Evolutionary conservation across 2,329 filamentous ascomycete species (phyloP), one percentile per base, ranked within the genome.

Genomic region (Curvularia eragrostidis): DNA sequence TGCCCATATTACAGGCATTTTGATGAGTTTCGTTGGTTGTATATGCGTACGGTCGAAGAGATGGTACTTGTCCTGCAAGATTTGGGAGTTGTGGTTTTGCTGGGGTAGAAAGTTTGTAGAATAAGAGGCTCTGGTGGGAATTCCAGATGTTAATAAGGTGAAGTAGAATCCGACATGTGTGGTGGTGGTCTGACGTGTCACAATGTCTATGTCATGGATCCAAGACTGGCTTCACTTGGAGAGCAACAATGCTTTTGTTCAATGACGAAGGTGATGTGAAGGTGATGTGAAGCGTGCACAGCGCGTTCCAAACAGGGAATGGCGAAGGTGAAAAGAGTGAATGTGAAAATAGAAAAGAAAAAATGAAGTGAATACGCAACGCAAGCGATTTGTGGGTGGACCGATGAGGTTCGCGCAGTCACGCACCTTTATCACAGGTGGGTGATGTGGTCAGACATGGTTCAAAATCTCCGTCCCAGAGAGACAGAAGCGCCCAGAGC

Each of bases 401-500:
- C 50, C 62, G 54, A 52, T 39, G 12, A 36, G 58, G 58, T 59
- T 63, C 58, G 63, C 48, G 62, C 62, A 62, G 67, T 55, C 62
- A 59, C 49, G 49, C 54, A 42, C 65, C 69, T 73, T 72, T 73
- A 75, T 75, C 72, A n/a, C 57, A 71, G 62, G 64, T 64, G 62
- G 63, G 38, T 66, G 65, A 69, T 68, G 23, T 39, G 51, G 62
- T 57, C 54, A 51, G 62, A 61, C 50, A 54, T 62, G 58, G 64
- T 48, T 51, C 59, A 59, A 61, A 53, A 54, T 64, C 50, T 52
- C 58, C 55, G 64, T 56, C 61, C 59, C 57, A 65, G 63, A 68
- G 55, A 58, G 55, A 57, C 59, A 66, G 70, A 67, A 67, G 52
- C 48, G 52, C 69, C 66, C 54, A 59, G 59, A 73, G 64, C 74